Percentiles rank a stretch among this genome's conserved stretches.
phyloP scores from a whole-genome alignment of 352 stramenopile species.

The Phytophthora palmivora region DNA sequence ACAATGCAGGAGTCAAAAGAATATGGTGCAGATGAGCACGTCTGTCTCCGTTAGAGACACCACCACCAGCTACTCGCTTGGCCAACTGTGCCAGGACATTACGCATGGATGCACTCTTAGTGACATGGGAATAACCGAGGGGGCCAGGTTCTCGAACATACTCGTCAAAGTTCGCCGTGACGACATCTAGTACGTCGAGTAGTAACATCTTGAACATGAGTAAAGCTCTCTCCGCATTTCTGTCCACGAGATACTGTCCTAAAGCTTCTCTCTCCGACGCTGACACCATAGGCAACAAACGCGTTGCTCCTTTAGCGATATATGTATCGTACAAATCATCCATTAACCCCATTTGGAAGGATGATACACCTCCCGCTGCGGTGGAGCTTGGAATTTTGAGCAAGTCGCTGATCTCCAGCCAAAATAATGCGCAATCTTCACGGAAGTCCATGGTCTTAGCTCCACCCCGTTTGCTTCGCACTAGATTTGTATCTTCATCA shows the following conservation, averaged over 20 bases:
- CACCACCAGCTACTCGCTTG: conserved; percentile 42
- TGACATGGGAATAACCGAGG: conserved; percentile 50
- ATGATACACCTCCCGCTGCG: conserved; percentile 31
- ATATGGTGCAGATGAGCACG: conserved; percentile 59
- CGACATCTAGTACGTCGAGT: conserved; percentile 63
- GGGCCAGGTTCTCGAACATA: conserved; percentile 51
- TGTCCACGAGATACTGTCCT: conserved; percentile 51
- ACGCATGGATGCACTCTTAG: conserved; percentile 47
- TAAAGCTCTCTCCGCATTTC: conserved; percentile 49
- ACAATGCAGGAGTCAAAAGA: conserved; percentile 54
- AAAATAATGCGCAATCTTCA: conserved; percentile 73
- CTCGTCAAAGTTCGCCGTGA: conserved; percentile 64
- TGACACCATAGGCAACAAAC: conserved; percentile 62
- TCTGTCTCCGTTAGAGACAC: conserved; percentile 40
- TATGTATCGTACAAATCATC: conserved; percentile 69
- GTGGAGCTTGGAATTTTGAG: conserved; percentile 61
- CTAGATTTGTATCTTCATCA: conserved; percentile 32
- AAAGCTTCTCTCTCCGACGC: conserved; percentile 54
- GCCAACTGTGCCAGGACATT: conserved; percentile 65
- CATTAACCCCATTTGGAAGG: conserved; percentile 69
- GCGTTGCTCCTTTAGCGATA: conserved; percentile 42
- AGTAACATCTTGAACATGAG: conserved; percentile 71
- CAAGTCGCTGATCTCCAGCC: conserved; percentile 71
- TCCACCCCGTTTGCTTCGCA: conserved; percentile 4
- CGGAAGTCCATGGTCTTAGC: conserved; percentile 51